Evolutionary conservation across 2,329 filamentous ascomycete genomes (phyloP), one percentile per base, ranked within the genome.

Genomic region (Colletotrichum sp.): DNA sequence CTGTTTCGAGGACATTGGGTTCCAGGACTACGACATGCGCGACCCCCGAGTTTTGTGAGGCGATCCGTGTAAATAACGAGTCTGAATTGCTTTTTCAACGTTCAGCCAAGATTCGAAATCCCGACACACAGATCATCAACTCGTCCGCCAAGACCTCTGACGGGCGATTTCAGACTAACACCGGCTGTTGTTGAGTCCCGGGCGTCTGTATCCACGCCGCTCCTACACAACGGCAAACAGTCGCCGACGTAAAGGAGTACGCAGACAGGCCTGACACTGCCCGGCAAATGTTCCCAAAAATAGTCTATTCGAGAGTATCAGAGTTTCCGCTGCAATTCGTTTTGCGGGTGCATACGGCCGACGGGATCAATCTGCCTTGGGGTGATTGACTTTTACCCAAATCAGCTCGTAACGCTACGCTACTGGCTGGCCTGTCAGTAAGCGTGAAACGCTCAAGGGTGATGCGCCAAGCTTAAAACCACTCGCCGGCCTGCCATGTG

Each of bases 371-470:
- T 21, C 32, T 36, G 32, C 61, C 34, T 60, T 61, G 34, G 15
- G 21, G 43, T 16, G 26, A 36, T 55, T 55, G 34, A n/a, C 21
- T 70, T 73, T 38, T 58, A 16, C 28, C 16, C 66, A 56, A 56
- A 36, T 32, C 8, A 21, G 24, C 58, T 64, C 71, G 71, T 12
- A 56, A 64, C 26, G 24, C 15, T 21, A n/a, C 21, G 13, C 48
- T 16, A 65, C 24, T 65, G 58, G 71, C 28, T 55, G 32, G 26
- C 6, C 15, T 62, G 18, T 34, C 21, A 70, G 66, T 64, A 64
- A 65, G 66, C 58, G 26, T 73, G 71, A 73, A 73, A 73, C 71
- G 34, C 21, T 55, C 56, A 32, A 24, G 36, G 64, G 56, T 32
- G 21, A 38, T 16, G n/a, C n/a, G 18, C 34, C 36, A 30, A 68